phyloP scores from a whole-genome alignment of 352 stramenopile genomes.

The Thalassiosira mediterranea region DNA sequence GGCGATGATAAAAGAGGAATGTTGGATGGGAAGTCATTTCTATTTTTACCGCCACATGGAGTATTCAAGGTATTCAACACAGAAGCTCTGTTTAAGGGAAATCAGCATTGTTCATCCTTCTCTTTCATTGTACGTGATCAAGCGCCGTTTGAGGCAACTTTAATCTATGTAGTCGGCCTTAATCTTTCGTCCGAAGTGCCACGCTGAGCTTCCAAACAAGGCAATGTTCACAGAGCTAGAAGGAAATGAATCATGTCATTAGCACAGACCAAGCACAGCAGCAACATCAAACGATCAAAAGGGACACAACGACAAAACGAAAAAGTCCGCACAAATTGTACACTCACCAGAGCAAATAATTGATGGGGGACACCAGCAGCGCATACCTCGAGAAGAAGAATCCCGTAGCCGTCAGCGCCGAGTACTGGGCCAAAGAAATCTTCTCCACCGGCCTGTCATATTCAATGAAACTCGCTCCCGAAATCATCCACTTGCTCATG shows the following conservation, averaged over 20 bases:
- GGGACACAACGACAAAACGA: background rate
- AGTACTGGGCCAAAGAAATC: slow-evolving; percentile 82
- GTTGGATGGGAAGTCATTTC: too few relatives aligned
- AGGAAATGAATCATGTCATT: too few relatives aligned
- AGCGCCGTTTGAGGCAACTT: too few relatives aligned
- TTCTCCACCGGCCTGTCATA: slow-evolving; percentile 82
- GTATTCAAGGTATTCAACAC: too few relatives aligned
- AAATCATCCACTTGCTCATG: slow-evolving; percentile 85
- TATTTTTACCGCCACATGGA: too few relatives aligned
- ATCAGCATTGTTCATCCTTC: too few relatives aligned
- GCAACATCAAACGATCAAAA: background rate
- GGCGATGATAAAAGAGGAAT: too few relatives aligned
- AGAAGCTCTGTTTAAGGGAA: too few relatives aligned
- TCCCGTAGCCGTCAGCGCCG: slow-evolving; percentile 81
- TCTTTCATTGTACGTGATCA: too few relatives aligned
- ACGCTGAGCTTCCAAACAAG: slow-evolving; percentile 81
- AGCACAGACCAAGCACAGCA: too few relatives aligned
- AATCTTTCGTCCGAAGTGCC: slow-evolving; percentile 84
- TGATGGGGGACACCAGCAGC: slow-evolving; percentile 81
- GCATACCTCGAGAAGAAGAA: slow-evolving; percentile 85
- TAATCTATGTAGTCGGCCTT: slow-evolving; percentile 84
- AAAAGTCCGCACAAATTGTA: too few relatives aligned
- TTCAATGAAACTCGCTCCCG: slow-evolving; percentile 78
- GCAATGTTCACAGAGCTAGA: slow-evolving; percentile 81
- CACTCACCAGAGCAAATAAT: slow-evolving; percentile 79